phyloP scores from a whole-genome alignment of 1,284 basidiomycete genomes.

The Melanopsichium pennsylvanicum region DNA sequence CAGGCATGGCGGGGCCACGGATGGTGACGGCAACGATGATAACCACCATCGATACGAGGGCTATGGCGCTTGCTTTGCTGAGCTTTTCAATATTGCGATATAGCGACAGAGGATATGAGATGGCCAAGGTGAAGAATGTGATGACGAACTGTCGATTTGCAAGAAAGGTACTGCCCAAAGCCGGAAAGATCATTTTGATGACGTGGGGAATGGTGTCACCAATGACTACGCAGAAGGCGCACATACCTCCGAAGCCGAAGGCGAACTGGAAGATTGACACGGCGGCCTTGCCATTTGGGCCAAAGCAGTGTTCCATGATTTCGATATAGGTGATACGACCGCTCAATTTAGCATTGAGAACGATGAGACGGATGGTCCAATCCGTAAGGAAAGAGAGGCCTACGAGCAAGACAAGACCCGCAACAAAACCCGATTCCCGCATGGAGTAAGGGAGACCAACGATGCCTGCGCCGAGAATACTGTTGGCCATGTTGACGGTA shows the following conservation, averaged over 20 bases:
- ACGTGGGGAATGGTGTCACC: constrained; percentile 95
- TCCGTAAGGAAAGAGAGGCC: constrained; percentile 85
- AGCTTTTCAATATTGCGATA: constrained; percentile 98
- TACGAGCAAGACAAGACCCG: constrained; percentile 81
- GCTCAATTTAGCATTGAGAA: constrained; percentile 90
- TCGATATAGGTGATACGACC: constrained; percentile 93
- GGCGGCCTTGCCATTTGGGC: constrained; percentile 73
- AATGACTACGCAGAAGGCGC: constrained; percentile 64
- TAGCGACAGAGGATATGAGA: constrained; percentile 89
- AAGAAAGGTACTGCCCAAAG: constrained; percentile 78
- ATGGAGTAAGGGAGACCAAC: constrained; percentile 83
- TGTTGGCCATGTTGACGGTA: constrained; percentile 93
- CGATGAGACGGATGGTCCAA: constrained; percentile 96
- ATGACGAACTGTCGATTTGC: constrained; percentile 82
- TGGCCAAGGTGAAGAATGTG: constrained; percentile 70
- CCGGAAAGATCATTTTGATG: constrained; percentile 84
- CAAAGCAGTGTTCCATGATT: constrained; percentile 95
- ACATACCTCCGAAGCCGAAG: constrained; percentile 90
- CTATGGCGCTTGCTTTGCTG: constrained; percentile 85
- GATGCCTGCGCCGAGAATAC: constrained; percentile 87
- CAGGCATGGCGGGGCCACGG: constrained; percentile 81
- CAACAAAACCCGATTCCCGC: constrained; percentile 88
- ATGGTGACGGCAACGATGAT: constrained; percentile 88
- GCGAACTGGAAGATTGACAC: constrained; percentile 98
- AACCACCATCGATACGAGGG: constrained; percentile 83